Conservation (phyloP, 345 rosid species). For the Syzygium grande region DNA sequence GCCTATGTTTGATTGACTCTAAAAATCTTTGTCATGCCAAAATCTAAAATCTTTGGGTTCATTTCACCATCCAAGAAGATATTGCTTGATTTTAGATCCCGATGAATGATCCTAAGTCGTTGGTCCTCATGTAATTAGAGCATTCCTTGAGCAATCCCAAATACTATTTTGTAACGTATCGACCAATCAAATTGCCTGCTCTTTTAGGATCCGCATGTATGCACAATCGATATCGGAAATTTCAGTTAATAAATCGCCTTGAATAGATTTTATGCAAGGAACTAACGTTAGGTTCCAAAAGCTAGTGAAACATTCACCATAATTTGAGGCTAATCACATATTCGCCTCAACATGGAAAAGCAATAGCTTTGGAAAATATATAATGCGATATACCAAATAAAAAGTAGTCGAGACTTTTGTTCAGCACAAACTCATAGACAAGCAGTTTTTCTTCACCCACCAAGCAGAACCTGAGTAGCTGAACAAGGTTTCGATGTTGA, state of each 20-base stretch:
- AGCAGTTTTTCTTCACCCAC: slow-evolving; percentile 44
- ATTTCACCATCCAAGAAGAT: background rate
- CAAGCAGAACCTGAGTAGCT: background rate
- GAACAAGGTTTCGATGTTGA: slow-evolving; percentile 58
- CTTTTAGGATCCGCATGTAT: background rate
- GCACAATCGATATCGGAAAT: background rate
- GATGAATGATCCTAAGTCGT: background rate
- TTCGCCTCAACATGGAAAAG: background rate
- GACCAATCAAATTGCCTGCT: slow-evolving; percentile 15
- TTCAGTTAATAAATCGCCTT: background rate
- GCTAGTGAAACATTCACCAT: background rate
- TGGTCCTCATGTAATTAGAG: background rate
- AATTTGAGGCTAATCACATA: background rate
- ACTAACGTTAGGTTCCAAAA: background rate
- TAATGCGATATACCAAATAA: background rate
- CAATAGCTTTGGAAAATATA: background rate
- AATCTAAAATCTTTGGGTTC: background rate
- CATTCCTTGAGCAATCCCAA: background rate
- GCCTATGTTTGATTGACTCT: background rate
- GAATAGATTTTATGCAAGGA: background rate
- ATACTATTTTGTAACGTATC: background rate
- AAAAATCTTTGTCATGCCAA: background rate
- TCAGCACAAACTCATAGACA: slow-evolving; percentile 25
- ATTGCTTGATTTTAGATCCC: background rate
- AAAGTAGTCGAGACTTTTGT: background rate